These are phyloP conservation scores for Zychaea mexicana DNA, from an alignment of 371 early-diverging fungal species.

Conservation along the genomic window DNA sequence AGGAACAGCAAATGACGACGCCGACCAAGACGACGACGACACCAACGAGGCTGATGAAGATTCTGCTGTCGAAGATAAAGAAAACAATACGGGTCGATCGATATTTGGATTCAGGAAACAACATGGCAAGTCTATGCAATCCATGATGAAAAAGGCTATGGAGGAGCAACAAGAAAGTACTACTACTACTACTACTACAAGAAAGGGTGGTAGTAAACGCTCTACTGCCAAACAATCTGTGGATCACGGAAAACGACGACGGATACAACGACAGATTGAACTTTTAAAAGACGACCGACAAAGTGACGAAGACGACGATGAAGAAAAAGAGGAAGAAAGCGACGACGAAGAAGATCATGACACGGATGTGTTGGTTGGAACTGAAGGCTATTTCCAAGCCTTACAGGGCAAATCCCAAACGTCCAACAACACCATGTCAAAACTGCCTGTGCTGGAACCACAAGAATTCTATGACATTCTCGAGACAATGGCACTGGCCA, in stretches of 20 bases:
- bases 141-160: slow-evolving; percentile 43
- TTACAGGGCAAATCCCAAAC: slow-evolving; percentile 62
- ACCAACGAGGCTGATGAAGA: background rate
- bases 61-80: slow-evolving; percentile 25
- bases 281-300: slow-evolving; percentile 23
- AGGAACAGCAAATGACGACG: slow-evolving; percentile 11
- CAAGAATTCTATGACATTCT: slow-evolving; percentile 62
- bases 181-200: slow-evolving; percentile 5
- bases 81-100: slow-evolving; percentile 32
- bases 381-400: slow-evolving; percentile 78
- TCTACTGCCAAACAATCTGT: background rate
- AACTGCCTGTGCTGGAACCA: slow-evolving; percentile 69
- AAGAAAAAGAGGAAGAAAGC: slow-evolving; percentile 28
- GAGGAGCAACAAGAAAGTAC: slow-evolving; percentile 12
- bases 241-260: slow-evolving; percentile 27
- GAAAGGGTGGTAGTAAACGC: slow-evolving; percentile 1
- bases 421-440: slow-evolving; percentile 85
- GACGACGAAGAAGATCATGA: slow-evolving; percentile 36
- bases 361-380: slow-evolving; percentile 41
- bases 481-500: slow-evolving; percentile 44
- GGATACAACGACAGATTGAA: slow-evolving; percentile 34
- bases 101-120: slow-evolving; percentile 35
- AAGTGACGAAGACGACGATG: slow-evolving; percentile 22
- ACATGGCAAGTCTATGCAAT: slow-evolving; percentile 25
- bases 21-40: slow-evolving; percentile 11